Evolutionary conservation across 176 grass and related monocot genomes (phyloP).

Genomic region (Puya raimondii): DNA sequence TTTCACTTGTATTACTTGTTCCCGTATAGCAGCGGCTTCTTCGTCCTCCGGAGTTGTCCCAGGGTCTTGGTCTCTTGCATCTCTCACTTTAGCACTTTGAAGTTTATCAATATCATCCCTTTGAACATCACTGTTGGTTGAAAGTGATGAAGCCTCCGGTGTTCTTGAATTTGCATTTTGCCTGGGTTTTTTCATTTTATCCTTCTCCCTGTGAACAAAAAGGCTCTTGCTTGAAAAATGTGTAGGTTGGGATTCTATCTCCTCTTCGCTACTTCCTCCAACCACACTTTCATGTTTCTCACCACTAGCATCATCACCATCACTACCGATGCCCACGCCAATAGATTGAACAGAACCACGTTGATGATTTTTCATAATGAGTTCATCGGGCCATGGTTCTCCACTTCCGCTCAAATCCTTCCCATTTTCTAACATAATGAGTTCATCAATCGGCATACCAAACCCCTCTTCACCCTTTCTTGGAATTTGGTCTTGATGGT

Average conservation of each 20-base stretch:
- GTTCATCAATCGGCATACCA: too few relatives aligned
- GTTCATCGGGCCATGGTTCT: neutral
- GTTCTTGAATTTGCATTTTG: conserved; percentile 64
- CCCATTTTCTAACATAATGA: too few relatives aligned
- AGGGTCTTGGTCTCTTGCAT: conserved; percentile 72
- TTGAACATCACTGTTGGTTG: conserved; percentile 49
- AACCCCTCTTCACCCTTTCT: conserved; percentile 50
- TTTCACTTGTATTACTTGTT: conserved; percentile 96
- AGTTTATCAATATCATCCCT: conserved; percentile 46
- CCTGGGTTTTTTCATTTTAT: conserved; percentile 52
- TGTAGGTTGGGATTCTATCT: conserved; percentile 24
- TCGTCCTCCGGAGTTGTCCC: conserved; percentile 76
- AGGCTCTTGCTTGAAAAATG: neutral
- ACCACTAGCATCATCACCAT: conserved; percentile 5
- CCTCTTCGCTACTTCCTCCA: conserved; percentile 19
- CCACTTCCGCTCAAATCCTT: neutral
- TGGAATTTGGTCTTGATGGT: conserved; percentile 44
- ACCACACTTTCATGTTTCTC: conserved; percentile 52
- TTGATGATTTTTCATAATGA: conserved; percentile 1
- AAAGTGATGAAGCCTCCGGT: conserved; percentile 51
- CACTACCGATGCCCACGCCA: conserved; percentile 15
- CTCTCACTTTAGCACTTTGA: conserved; percentile 46
- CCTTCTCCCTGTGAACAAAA: conserved; percentile 5
- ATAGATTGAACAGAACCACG: conserved; percentile 10
- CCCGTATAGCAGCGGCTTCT: conserved; percentile 85